phyloP scores from a whole-genome alignment of 2,329 filamentous ascomycete species.

The Paradendryphiella salina region DNA sequence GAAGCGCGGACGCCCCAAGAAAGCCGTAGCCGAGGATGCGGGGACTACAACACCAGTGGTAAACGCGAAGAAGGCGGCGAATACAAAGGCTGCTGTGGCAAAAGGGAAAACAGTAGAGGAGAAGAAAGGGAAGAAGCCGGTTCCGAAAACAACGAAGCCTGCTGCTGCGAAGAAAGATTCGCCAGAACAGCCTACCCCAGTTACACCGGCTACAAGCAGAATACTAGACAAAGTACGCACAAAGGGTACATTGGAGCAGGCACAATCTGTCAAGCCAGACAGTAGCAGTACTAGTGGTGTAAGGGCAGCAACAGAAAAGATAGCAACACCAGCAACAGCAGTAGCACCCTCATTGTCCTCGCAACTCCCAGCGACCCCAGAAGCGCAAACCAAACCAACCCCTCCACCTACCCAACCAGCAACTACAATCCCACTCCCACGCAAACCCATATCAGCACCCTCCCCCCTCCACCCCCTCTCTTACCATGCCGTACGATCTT shows the following conservation, averaged over 20 bases:
- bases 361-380: not conserved
- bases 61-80: slow-evolving; percentile 27
- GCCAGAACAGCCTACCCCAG: slow-evolving; percentile 30
- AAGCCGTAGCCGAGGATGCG: slow-evolving; percentile 30
- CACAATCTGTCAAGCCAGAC: not conserved
- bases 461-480: slow-evolving; percentile 11
- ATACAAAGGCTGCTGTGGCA: slow-evolving; percentile 24
- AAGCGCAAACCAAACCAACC: not conserved
- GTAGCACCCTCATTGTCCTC: slow-evolving; percentile 18
- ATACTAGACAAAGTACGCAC: slow-evolving; percentile 37
- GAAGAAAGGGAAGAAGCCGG: slow-evolving; percentile 19
- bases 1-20: slow-evolving; percentile 43
- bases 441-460: slow-evolving; percentile 17
- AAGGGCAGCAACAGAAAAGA: not conserved
- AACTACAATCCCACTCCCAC: slow-evolving; percentile 35
- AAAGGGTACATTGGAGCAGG: slow-evolving; percentile 26
- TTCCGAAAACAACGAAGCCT: slow-evolving; percentile 18
- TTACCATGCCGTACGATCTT: not conserved
- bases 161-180: slow-evolving; percentile 18
- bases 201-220: slow-evolving; percentile 32
- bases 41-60: slow-evolving; percentile 5
- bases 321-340: not conserved
- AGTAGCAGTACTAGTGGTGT: not conserved
- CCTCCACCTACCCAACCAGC: slow-evolving; percentile 5
- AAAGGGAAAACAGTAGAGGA: slow-evolving; percentile 19